Conservation (phyloP, 208 protist species). For the Blastocrithidia nonstop region DNA sequence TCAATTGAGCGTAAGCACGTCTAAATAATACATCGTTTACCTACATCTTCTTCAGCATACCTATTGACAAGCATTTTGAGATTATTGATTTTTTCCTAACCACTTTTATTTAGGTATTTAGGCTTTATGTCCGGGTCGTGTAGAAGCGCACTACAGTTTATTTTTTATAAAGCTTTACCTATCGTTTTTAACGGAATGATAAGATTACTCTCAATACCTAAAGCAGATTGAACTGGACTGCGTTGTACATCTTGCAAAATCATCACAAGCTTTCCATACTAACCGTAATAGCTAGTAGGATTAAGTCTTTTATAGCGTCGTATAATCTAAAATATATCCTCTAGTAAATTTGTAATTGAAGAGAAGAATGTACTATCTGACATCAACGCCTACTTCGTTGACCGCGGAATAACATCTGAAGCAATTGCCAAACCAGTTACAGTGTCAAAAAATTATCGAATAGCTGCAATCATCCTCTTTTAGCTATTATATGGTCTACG, state of each 20-base stretch:
- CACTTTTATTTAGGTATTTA: conserved; percentile 16
- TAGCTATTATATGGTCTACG: conserved; percentile 31
- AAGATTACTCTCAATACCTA: conserved; percentile 34
- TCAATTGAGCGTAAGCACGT: conserved; percentile 89
- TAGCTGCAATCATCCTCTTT: conserved; percentile 30
- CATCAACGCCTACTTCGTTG: conserved; percentile 35
- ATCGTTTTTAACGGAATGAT: conserved; percentile 81
- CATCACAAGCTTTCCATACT: conserved; percentile 96
- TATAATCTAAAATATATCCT: conserved; percentile 88
- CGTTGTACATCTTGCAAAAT: conserved; percentile 88
- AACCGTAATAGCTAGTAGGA: conserved; percentile 80
- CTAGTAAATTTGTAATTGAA: conserved; percentile 49
- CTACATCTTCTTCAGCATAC: conserved; percentile 23
- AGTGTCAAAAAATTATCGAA: conserved; percentile 65
- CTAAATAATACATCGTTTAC: conserved; percentile 30
- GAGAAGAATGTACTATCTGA: conserved; percentile 11
- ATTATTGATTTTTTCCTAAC: conserved; percentile 31
- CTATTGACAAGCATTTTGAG: conserved; percentile 31
- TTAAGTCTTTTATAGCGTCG: conserved; percentile 96
- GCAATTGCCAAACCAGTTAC: conserved; percentile 62
- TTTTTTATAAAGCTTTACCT: conserved; percentile 24
- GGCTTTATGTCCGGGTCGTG: conserved; percentile 60
- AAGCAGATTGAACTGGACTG: conserved; percentile 19
- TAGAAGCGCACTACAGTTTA: conserved; percentile 35
- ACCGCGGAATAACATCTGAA: conserved; percentile 41